phyloP scores from a whole-genome alignment of 805 yeast species.

The Jamesozyma lodderae region DNA sequence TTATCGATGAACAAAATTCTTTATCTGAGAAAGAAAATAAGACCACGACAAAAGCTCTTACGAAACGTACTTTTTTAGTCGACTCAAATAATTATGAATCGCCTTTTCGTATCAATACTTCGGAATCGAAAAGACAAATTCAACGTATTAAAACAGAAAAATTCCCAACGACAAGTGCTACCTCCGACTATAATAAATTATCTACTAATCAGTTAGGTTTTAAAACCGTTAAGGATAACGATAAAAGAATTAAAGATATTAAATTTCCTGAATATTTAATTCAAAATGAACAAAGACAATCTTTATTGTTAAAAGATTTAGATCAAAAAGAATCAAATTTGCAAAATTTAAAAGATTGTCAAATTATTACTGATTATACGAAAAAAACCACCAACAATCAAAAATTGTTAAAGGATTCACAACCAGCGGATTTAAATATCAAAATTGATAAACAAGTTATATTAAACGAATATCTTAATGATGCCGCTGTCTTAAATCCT shows the following conservation, averaged over 20 bases:
- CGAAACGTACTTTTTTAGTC: too few relatives aligned
- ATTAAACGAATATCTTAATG: slow-evolving; percentile 3
- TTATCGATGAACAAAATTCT: background rate
- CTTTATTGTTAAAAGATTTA: slow-evolving; percentile 14
- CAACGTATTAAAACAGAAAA: slow-evolving; percentile 8
- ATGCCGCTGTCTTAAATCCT: slow-evolving; percentile 2
- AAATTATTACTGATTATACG: slow-evolving; percentile 8
- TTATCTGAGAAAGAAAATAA: too few relatives aligned
- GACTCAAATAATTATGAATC: slow-evolving; percentile 6
- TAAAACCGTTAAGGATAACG: slow-evolving; percentile 11
- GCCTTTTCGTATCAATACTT: slow-evolving; percentile 7
- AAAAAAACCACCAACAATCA: background rate
- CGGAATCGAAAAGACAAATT: slow-evolving; percentile 1
- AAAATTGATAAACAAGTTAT: background rate
- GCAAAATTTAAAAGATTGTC: slow-evolving; percentile 19
- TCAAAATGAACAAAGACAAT: slow-evolving; percentile 24
- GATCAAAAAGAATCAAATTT: slow-evolving; percentile 19
- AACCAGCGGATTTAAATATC: background rate
- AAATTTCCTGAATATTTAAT: slow-evolving; percentile 22
- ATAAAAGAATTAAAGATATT: slow-evolving; percentile 26
- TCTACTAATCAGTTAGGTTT: slow-evolving; percentile 23
- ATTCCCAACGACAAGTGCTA: slow-evolving; percentile 26
- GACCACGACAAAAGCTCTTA: too few relatives aligned
- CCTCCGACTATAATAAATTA: slow-evolving; percentile 14
- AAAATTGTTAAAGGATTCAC: background rate